Evolutionary conservation across 2,329 filamentous ascomycete species (phyloP).

Genomic region (Alternaria hordeiaustralica): DNA sequence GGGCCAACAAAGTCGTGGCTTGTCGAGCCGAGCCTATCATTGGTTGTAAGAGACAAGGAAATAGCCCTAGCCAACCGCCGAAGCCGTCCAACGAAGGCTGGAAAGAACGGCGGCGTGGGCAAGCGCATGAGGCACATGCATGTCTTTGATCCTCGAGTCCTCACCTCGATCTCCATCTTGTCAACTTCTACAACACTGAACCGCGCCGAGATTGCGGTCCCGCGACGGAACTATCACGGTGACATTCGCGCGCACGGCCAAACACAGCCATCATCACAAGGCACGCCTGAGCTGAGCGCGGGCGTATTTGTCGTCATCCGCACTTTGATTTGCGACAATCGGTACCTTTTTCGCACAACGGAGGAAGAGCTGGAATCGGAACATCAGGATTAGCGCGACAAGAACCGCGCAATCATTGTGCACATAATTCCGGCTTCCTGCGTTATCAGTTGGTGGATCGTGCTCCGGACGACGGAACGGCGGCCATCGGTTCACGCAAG

Average conservation of each 20-base stretch:
- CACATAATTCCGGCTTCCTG: slow-evolving; percentile 4
- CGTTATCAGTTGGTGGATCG: slow-evolving; percentile 9
- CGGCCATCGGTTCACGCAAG: not conserved
- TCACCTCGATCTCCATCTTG: not conserved
- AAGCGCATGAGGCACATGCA: slow-evolving; percentile 5
- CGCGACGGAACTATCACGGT: not conserved
- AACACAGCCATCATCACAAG: not conserved
- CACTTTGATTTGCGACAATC: not conserved
- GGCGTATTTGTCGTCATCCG: not conserved
- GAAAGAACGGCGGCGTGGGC: slow-evolving; percentile 2
- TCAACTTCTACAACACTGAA: not conserved
- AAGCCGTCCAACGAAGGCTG: slow-evolving; percentile 15
- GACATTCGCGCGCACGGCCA: not conserved
- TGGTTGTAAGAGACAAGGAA: slow-evolving; percentile 14
- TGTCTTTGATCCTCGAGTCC: slow-evolving; percentile 15
- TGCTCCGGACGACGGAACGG: not conserved
- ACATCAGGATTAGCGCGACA: not conserved
- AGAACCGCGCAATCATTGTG: not conserved
- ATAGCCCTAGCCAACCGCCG: slow-evolving; percentile 16
- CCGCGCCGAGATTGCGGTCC: not conserved
- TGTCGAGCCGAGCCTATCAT: slow-evolving; percentile 7
- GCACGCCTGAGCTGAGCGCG: not conserved
- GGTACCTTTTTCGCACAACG: not conserved
- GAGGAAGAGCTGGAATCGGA: not conserved
- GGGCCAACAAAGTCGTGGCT: slow-evolving; percentile 16